Conservation (phyloP, 2,329 filamentous ascomycete species). For the Talaromyces sp. region DNA sequence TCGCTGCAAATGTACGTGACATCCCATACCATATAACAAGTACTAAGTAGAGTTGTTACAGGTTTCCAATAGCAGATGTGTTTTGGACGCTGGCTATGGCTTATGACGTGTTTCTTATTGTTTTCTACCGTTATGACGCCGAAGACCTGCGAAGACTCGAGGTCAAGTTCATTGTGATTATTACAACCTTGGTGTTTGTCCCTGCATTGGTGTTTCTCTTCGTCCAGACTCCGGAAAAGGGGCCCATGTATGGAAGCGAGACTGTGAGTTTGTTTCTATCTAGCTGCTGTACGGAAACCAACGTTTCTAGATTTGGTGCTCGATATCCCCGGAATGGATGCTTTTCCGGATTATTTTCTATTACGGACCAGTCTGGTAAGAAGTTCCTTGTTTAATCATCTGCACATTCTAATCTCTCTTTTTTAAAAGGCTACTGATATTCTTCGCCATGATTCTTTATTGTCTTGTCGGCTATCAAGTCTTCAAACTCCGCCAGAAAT, state of each 20-base stretch:
- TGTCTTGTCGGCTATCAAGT: conserved; percentile 28
- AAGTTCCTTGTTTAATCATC: neutral
- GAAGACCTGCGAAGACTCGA: conserved; percentile 27
- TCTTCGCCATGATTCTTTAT: conserved; percentile 18
- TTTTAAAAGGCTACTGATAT: conserved; percentile 23
- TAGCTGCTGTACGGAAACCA: neutral
- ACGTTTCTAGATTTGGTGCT: conserved; percentile 31
- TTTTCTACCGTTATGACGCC: conserved; percentile 30
- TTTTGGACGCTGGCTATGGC: conserved; percentile 36
- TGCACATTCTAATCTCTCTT: neutral
- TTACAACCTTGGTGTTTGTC: conserved; percentile 27
- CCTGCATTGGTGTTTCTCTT: conserved; percentile 32
- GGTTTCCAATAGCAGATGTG: conserved; percentile 35
- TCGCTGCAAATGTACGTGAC: conserved; percentile 31
- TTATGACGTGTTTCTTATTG: conserved; percentile 31
- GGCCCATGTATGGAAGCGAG: conserved; percentile 32
- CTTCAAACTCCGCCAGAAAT: conserved; percentile 25
- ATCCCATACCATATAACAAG: neutral
- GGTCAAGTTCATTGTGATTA: conserved; percentile 24
- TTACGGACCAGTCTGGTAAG: conserved; percentile 33
- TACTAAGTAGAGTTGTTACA: conserved; percentile 9
- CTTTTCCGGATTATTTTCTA: conserved; percentile 31
- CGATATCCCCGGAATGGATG: conserved; percentile 33
- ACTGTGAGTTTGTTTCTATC: conserved; percentile 20
- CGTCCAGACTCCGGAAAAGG: conserved; percentile 24